Evolutionary conservation across 345 rosid genomes (phyloP).

Genomic region (Eucalyptus sp.): DNA sequence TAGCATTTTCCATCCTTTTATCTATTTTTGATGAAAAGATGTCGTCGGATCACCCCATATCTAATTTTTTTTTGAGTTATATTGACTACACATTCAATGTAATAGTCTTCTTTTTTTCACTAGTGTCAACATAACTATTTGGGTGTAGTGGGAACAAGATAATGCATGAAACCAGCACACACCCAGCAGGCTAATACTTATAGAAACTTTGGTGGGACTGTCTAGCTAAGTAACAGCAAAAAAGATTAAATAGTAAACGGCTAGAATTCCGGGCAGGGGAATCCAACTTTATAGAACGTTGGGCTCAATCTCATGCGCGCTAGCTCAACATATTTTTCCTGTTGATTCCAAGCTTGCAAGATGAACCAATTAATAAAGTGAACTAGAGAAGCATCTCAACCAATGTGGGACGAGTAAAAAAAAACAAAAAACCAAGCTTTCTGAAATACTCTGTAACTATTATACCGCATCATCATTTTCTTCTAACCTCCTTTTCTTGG

Average conservation of each 20-base stretch:
- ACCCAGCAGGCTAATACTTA: not conserved
- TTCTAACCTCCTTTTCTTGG: not conserved
- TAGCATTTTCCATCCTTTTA: not conserved
- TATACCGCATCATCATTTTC: not conserved
- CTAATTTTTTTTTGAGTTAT: not conserved
- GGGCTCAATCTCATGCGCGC: not conserved
- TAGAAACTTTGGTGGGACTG: rapidly evolving
- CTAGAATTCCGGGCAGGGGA: not conserved
- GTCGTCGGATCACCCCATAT: not conserved
- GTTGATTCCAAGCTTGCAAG: not conserved
- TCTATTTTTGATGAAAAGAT: not conserved
- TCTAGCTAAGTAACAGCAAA: not conserved
- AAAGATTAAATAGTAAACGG: not conserved
- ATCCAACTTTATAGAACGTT: not conserved
- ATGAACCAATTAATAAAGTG: too few species aligned
- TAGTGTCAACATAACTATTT: not conserved
- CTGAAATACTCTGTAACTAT: not conserved
- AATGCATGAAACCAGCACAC: not conserved
- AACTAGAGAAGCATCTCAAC: not conserved
- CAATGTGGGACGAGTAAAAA: not conserved
- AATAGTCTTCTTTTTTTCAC: not conserved
- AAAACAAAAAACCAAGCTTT: not conserved
- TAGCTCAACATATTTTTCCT: not conserved
- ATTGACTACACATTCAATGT: not conserved
- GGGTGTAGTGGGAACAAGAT: not conserved